Evolutionary conservation across 148 eudicot genomes (phyloP), one percentile per base, ranked within the genome.

Genomic region (Diospyros lotus): DNA sequence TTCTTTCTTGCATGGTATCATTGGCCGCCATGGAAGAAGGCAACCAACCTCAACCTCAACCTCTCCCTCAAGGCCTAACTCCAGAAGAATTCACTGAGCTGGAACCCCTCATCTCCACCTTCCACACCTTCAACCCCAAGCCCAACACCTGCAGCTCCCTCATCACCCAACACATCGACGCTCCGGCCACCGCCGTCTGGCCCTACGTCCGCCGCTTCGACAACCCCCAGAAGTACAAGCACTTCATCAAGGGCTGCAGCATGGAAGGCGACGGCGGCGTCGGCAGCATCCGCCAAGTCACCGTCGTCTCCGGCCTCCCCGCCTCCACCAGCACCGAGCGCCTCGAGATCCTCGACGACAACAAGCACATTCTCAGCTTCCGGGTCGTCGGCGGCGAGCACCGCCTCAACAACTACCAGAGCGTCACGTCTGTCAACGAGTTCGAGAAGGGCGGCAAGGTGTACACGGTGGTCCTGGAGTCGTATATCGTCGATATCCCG

Each of bases 181-280:
- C 93, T n/a, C 97, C 95, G 1, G 81, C 88, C 2, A 15, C 5
- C 28, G 70, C 14, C n/a, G 88, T 93, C 1, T 93, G 97, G 97
- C 95, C 91, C 0, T 72, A 85, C 5, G 84, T 93, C 51, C 86
- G 97, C 12, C 75, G 84, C 1, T 93, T 93, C 71, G 91, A 93
- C 82, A 90, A 84, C 82, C 97, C 97, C 0, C 83, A 93, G 55
- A 77, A 64, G n/a, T 93, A 93, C 95, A 93, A 93, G 64, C 97
- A 93, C 82, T 93, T 93, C 90, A 87, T 93, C 84, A 90, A 93
- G 78, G 84, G 89, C 61, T 93, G 95, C 81, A 79, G 66, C 9
- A 61, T 90, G 66, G 69, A 80, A 17, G 85, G 91, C 1, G 93
- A 91, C 13, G 90, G 88, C 5, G 86, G 84, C 38, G 89, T 88